Conservation (phyloP, 176 grass and related monocot species). For the Metroxylon sagu region DNA sequence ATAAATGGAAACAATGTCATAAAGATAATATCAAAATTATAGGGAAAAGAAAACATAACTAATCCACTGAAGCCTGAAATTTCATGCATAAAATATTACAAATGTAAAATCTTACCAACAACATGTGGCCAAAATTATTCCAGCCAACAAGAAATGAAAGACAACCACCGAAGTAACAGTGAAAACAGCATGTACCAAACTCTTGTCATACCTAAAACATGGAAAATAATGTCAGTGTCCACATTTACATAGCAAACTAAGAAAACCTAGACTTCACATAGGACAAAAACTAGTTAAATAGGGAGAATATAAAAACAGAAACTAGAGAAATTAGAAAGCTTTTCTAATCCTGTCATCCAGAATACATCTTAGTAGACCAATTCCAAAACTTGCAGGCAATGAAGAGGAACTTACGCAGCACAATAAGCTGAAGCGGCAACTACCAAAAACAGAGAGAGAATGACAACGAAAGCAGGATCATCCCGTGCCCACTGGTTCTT, state of each 20-base stretch:
- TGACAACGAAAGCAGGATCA: constrained; percentile 94
- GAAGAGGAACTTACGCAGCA: constrained; percentile 61
- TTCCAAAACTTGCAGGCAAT: too few species aligned
- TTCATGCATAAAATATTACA: too few species aligned
- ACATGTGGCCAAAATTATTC: constrained; percentile 70
- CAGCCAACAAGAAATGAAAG: constrained; percentile 82
- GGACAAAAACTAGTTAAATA: too few species aligned
- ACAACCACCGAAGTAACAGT: constrained; percentile 67
- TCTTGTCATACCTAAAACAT: constrained; percentile 66
- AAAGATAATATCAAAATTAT: neutral
- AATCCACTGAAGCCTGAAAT: neutral
- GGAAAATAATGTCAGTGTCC: neutral
- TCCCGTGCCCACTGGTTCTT: constrained; percentile 98
- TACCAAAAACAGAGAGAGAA: constrained; percentile 83
- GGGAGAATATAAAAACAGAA: too few species aligned
- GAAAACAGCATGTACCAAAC: constrained; percentile 52
- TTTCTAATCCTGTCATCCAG: too few species aligned
- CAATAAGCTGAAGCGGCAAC: constrained; percentile 84
- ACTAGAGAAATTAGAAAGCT: too few species aligned
- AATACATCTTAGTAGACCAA: too few species aligned
- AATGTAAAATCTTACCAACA: constrained; percentile 56
- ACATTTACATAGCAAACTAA: constrained; percentile 10
- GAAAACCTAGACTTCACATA: neutral
- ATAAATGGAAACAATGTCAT: too few species aligned
- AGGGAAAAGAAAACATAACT: neutral